Evolutionary conservation across 495 filamentous ascomycete genomes (phyloP).

Genomic region (Podospora fimiseda): DNA sequence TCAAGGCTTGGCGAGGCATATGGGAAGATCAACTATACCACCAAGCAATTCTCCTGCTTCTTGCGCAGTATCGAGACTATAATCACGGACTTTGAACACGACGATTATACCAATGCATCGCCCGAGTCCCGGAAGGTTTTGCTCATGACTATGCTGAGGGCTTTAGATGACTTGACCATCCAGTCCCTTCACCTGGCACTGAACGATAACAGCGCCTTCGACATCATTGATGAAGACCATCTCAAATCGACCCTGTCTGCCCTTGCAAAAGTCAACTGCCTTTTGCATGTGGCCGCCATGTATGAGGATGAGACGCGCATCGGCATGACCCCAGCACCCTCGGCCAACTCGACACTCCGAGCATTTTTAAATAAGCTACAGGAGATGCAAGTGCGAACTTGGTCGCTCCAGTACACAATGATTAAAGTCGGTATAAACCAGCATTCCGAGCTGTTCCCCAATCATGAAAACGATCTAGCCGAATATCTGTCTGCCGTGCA

Average conservation of each 20-base stretch:
- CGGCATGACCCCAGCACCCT: slow-evolving; percentile 49
- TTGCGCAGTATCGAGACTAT: slow-evolving; percentile 79
- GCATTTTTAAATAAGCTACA: slow-evolving; percentile 65
- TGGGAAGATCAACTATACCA: slow-evolving; percentile 68
- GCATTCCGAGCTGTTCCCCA: slow-evolving; percentile 53
- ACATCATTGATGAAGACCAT: slow-evolving; percentile 75
- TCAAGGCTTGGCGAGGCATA: slow-evolving; percentile 82
- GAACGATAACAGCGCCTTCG: slow-evolving; percentile 66
- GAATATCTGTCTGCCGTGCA: slow-evolving; percentile 74
- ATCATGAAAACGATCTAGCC: slow-evolving; percentile 60
- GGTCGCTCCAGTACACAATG: slow-evolving; percentile 71
- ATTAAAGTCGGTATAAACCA: slow-evolving; percentile 69
- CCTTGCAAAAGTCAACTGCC: slow-evolving; percentile 56
- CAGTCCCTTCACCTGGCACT: slow-evolving; percentile 57
- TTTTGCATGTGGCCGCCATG: slow-evolving; percentile 71
- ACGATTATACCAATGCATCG: slow-evolving; percentile 54
- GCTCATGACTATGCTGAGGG: slow-evolving; percentile 68
- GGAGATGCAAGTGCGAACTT: slow-evolving; percentile 83
- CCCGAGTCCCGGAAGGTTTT: slow-evolving; percentile 57
- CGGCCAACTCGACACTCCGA: slow-evolving; percentile 33
- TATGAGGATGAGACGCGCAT: slow-evolving; percentile 77
- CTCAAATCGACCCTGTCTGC: slow-evolving; percentile 62
- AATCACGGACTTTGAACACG: slow-evolving; percentile 60
- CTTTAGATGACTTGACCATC: slow-evolving; percentile 66
- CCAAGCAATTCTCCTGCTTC: slow-evolving; percentile 81